Evolutionary conservation across 352 stramenopile genomes (phyloP).

Genomic region (Globisporangium cystogenes): DNA sequence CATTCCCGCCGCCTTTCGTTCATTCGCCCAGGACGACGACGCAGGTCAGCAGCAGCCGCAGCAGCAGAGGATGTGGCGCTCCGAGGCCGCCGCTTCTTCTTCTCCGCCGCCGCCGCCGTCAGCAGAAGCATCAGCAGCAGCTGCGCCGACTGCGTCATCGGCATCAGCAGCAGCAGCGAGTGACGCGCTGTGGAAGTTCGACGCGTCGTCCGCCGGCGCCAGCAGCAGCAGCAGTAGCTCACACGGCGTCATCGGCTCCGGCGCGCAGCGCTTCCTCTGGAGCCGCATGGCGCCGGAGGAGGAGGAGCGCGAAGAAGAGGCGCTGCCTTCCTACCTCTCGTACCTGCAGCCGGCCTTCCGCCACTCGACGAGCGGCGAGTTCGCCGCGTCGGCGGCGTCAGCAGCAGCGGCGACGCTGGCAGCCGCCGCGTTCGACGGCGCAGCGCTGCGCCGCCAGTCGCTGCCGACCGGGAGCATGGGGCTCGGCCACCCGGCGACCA

Average conservation of each 20-base stretch:
- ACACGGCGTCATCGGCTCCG: conserved; percentile 35
- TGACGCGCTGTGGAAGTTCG: conserved; percentile 10
- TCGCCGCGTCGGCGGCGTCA: conserved; percentile 4
- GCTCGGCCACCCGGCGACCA: conserved; percentile 3
- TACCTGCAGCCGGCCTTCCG: conserved; percentile 54
- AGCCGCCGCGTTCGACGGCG: conserved; percentile 5
- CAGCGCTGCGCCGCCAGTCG: conserved; percentile 6
- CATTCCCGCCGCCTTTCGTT: conserved; percentile 5
- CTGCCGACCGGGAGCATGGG: conserved; percentile 3
- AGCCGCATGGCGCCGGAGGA: conserved; percentile 57
- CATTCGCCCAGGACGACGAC: too few relatives aligned
- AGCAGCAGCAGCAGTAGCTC: conserved; percentile 1
- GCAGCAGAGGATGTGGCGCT: conserved; percentile 6
- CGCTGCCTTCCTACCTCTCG: conserved; percentile 62
- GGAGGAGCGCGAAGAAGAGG: conserved; percentile 68
- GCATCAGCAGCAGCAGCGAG: conserved; percentile 1
- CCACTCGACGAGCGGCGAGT: neutral
- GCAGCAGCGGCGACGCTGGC: too few relatives aligned
- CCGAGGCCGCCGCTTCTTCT: neutral
- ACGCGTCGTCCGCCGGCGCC: neutral
- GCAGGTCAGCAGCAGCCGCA: neutral
- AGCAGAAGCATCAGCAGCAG: neutral
- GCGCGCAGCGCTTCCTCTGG: conserved; percentile 45
- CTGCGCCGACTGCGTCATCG: neutral
- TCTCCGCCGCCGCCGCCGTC: neutral